phyloP scores from a whole-genome alignment of 305 asterid species.

The Ajuga reptans region DNA sequence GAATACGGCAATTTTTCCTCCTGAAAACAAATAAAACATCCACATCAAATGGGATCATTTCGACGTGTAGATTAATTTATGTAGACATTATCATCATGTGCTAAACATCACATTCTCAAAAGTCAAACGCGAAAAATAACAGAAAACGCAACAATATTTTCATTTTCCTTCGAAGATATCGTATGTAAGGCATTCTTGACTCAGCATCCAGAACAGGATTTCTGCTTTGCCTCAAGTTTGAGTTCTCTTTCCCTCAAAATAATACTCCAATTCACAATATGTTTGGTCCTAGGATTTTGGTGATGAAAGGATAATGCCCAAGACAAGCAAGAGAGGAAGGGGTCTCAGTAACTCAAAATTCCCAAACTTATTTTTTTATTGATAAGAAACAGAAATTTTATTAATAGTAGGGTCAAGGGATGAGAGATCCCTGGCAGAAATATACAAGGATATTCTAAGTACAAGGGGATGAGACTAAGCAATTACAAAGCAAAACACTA shows the following conservation, averaged over 20 bases:
- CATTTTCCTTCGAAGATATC: not conserved
- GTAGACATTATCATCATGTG: not conserved
- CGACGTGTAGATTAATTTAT: not conserved
- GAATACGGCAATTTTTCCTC: slow-evolving; percentile 88
- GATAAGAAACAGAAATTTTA: no score
- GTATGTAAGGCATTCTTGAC: not conserved
- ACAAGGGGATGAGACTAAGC: no score
- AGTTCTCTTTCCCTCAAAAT: not conserved
- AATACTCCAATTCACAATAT: not conserved
- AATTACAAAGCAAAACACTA: no score
- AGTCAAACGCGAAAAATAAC: not conserved
- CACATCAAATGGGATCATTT: slow-evolving; percentile 1
- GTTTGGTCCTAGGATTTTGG: not conserved
- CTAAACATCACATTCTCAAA: not conserved
- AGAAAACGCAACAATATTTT: not conserved
- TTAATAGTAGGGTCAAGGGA: no score
- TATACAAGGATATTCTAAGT: no score
- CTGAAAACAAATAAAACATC: slow-evolving; percentile 30
- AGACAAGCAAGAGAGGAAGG: no score
- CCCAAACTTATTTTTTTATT: no score
- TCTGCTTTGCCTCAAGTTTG: not conserved
- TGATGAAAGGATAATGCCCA: no score
- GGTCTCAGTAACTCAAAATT: no score
- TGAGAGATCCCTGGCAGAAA: no score
- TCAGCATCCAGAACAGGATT: not conserved